A percentile compares a stretch with the other conserved stretches of the same genome.
phyloP scores from a whole-genome alignment of 2,329 filamentous ascomycete species.

The Phialophora macrospora region DNA sequence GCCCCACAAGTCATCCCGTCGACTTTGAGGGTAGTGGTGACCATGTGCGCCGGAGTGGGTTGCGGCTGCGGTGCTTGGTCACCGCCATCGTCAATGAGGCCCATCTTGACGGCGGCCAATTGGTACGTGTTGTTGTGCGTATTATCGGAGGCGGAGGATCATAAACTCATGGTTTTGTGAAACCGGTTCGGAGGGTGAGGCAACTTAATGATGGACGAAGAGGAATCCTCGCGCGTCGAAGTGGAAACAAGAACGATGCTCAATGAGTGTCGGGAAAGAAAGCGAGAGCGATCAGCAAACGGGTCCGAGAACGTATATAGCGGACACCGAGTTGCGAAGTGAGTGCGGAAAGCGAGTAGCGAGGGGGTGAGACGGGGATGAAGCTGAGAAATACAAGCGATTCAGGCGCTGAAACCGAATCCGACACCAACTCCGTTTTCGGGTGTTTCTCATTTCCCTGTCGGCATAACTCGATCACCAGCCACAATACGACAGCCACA shows the following conservation, averaged over 20 bases:
- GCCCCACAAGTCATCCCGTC: slow-evolving; percentile 88
- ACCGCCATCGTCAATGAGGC: slow-evolving; percentile 9
- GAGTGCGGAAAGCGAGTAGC: slow-evolving; percentile 1
- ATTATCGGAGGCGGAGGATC: not conserved
- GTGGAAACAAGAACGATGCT: not conserved
- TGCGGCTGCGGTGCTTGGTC: not conserved
- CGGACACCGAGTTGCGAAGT: slow-evolving; percentile 14
- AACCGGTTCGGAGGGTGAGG: slow-evolving; percentile 2
- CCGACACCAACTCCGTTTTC: slow-evolving; percentile 9
- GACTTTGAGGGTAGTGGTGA: slow-evolving; percentile 87
- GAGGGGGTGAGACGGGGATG: slow-evolving; percentile 18
- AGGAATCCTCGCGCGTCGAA: not conserved
- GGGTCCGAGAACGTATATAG: not conserved
- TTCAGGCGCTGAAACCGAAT: slow-evolving; percentile 18
- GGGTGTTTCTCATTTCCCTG: not conserved
- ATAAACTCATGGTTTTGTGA: slow-evolving; percentile 11
- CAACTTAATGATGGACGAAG: not conserved
- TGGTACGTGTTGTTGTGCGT: not conserved
- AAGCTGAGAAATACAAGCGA: slow-evolving; percentile 20
- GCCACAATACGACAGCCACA: not conserved
- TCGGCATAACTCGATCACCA: slow-evolving; percentile 12
- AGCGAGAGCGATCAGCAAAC: slow-evolving; percentile 3
- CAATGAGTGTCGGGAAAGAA: slow-evolving; percentile 17
- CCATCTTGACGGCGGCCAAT: slow-evolving; percentile 13
- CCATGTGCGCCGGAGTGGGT: slow-evolving; percentile 66